Base-by-base conservation (phyloP, 2,329 filamentous ascomycete species). In the Apiospora malaysiana region DNA sequence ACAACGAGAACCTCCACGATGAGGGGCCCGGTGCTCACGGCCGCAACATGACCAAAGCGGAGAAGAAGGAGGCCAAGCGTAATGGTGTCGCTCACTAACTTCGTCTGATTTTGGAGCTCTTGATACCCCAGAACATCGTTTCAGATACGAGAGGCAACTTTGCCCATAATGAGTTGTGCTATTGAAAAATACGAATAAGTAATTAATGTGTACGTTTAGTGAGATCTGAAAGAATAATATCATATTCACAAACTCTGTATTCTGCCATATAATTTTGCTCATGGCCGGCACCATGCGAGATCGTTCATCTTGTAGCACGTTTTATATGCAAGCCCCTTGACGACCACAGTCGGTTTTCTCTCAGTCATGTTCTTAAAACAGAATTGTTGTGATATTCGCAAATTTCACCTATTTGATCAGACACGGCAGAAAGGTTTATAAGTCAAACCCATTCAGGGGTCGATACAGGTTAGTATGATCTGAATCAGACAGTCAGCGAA, bases 1-100 rank as follows among this genome's bases (percentile, higher is more conserved):
- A 63, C 21, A 6, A 37, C 27, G 56, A 63, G 32, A 40, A 37
- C 27, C 2, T 63, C 27, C 56, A 40, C 56, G 6, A 40, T 32
- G 56, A 63, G 56, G 56, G 27, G 4, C 56, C 56, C 6, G 51
- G 51, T 21, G 56, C 56, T 23, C 32, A 59, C 16, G 51, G 56
- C 18, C 18, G 21, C 18, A 47, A 63, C 8, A 63, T 40, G 56
- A 63, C 56, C 18, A 40, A 63, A 32, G 56, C 18, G 18, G 56
- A 63, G 56, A 63, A 63, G 56, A 40, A 63, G 56, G 18, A 40
- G 21, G 27, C 56, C 21, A 37, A 63, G 56, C 56, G 56, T 5
- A 5, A 63, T 21, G 56, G 56, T 1, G 7, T 59, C 37, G 27
- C 32, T 32, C 18, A 40, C 18, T 63, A 40, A 63, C 18, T 21